Conservation (phyloP, 169 alveolate species). For the Plasmodium ovale region DNA sequence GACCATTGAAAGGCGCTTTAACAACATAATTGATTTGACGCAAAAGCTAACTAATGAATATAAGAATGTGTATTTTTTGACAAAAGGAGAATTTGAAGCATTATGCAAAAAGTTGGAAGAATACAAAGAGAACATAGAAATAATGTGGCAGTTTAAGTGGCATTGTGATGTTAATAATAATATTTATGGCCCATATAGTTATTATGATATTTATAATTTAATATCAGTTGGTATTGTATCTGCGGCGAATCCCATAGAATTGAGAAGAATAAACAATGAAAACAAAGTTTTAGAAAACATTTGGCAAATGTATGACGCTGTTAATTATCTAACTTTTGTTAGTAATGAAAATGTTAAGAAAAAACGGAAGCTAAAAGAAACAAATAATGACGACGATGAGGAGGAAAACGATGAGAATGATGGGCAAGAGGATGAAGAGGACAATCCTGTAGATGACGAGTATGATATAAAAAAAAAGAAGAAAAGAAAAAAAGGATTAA, state of each 20-base stretch:
- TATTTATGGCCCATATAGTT: constrained; percentile 69
- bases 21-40: constrained; percentile 70
- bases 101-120: constrained; percentile 63
- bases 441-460: constrained; percentile 16
- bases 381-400: neutral
- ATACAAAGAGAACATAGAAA: constrained; percentile 53
- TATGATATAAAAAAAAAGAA: constrained; percentile 53
- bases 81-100: constrained; percentile 64
- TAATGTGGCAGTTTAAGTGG: constrained; percentile 73
- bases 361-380: constrained; percentile 51
- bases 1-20: constrained; percentile 69
- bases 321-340: constrained; percentile 65
- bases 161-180: constrained; percentile 39
- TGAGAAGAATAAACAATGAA: constrained; percentile 68
- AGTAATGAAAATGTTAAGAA: constrained; percentile 69
- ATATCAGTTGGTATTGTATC: constrained; percentile 61
- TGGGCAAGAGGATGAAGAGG: neutral
- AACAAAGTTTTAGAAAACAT: constrained; percentile 61
- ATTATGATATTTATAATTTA: constrained; percentile 68
- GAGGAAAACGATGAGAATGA: neutral
- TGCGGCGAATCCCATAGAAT: constrained; percentile 48
- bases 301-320: constrained; percentile 75
- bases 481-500: constrained; percentile 63
- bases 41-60: constrained; percentile 69
- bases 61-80: constrained; percentile 69